Evolutionary conservation across 768 basidiomycete species (phyloP), one percentile per base, ranked within the genome.

Genomic region (Hypholoma fasciculare): DNA sequence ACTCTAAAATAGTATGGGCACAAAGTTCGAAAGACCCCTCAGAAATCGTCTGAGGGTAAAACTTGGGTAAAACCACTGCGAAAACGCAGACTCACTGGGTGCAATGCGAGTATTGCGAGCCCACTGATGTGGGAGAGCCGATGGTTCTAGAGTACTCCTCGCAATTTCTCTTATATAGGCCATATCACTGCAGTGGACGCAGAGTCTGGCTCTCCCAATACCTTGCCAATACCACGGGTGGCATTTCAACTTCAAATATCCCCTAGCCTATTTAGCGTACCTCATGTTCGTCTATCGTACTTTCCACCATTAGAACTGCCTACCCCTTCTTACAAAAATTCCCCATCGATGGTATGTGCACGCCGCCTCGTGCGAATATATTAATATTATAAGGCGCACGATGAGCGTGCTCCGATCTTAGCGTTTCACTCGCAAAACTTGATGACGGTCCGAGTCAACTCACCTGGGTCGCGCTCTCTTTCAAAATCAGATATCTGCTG

Each of bases 231-330:
- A 60, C 67, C 36, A 63, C 68, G 12, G 58, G 62, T 13, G 61
- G 66, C 27, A 62, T 69, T 39, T 64, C 71, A 16, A 55, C 71
- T 43, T 69, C 72, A 44, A 71, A 63, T 56, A 65, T 65, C 30
- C 72, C 68, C 53, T 71, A 88, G 86, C 39, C 80, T 23, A 23
- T 23, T 23, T 23, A 23, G 23, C 23, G 4, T 23, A 23, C 23
- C 85, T 0, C 77, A 81, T 50, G 71, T 93, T 23, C 76, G 81
- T 37, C 73, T 92, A 46, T 76, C 75, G 14, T 92, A 92, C 66
- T 89, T 84, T 0, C 91, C 89, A 0, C 90, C 90, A 2, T 72
- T 77, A 0, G 74, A 77, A 8, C 75, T 92, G 30, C 90, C 89
- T 3, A 64, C 83, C 5, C 89, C 90, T 0, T 86, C 92, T 56